These are phyloP conservation scores for Tritrichomonas foetus DNA, from an alignment of 208 protist species.

Conservation along the genomic window DNA sequence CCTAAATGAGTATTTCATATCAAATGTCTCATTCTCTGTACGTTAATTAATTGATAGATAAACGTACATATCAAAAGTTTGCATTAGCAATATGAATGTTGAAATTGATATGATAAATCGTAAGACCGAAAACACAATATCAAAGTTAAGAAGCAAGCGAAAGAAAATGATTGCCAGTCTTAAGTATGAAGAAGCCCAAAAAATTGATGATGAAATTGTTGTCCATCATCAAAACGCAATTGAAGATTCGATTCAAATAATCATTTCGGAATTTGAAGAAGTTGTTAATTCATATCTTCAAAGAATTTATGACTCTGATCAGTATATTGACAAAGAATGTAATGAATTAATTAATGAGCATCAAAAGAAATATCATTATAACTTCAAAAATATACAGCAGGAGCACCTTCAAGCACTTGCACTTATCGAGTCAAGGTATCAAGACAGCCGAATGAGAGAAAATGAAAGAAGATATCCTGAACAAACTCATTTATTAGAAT, in stretches of 20 bases:
- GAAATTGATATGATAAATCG: too few relatives aligned
- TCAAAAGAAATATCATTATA: not conserved
- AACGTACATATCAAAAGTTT: too few relatives aligned
- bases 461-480: not conserved
- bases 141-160: not conserved
- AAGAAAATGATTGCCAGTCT: not conserved
- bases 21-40: too few relatives aligned
- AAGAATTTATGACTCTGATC: not conserved
- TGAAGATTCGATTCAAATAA: not conserved
- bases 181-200: not conserved
- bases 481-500: not conserved
- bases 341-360: not conserved
- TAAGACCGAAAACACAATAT: too few relatives aligned
- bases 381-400: not conserved
- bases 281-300: not conserved
- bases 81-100: too few relatives aligned
- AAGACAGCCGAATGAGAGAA: not conserved
- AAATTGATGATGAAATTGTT: not conserved
- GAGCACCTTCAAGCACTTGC: not conserved
- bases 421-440: not conserved
- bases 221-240: not conserved
- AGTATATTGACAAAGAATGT: not conserved
- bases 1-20: too few relatives aligned
- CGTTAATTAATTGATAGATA: too few relatives aligned
- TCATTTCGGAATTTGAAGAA: not conserved